Conservation (phyloP, 2,329 filamentous ascomycete genomes). For the Boeremia exigua region DNA sequence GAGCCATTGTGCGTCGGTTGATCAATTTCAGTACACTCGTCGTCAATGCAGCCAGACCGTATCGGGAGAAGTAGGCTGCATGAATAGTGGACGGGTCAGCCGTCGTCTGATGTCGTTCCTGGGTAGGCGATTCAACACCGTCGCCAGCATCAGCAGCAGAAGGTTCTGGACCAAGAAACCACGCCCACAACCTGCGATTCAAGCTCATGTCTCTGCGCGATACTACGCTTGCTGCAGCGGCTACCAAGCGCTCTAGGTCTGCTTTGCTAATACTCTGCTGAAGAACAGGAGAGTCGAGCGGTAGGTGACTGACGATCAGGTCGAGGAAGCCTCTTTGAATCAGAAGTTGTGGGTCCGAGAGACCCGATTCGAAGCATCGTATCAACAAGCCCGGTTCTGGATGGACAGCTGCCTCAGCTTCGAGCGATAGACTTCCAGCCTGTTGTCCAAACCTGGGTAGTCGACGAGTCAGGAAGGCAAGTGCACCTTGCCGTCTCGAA, state of each 20-base stretch:
- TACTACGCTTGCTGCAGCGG: conserved; percentile 86
- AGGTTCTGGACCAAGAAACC: conserved; percentile 85
- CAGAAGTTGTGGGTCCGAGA: conserved; percentile 84
- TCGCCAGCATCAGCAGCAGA: conserved; percentile 47
- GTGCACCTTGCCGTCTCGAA: conserved; percentile 80
- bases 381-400: conserved; percentile 91
- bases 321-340: conserved; percentile 96
- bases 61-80: conserved; percentile 75
- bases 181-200: conserved; percentile 92
- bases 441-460: conserved; percentile 70
- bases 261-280: conserved; percentile 73
- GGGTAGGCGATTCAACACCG: conserved; percentile 45
- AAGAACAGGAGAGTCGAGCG: conserved; percentile 80
- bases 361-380: conserved; percentile 88
- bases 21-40: conserved; percentile 81
- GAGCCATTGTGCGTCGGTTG: conserved; percentile 58
- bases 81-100: conserved; percentile 55
- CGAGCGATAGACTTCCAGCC: conserved; percentile 50
- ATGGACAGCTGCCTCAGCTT: conserved; percentile 73
- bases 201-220: conserved; percentile 93
- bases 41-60: conserved; percentile 76
- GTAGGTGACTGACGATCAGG: conserved; percentile 86
- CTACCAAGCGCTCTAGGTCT: conserved; percentile 82
- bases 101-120: conserved; percentile 59
- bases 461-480: conserved; percentile 82